Percentiles rank a stretch among this genome's conserved stretches.
Conservation (phyloP, 192 early-diverging fungal genomes). For the Rhizophlyctis rosea region DNA sequence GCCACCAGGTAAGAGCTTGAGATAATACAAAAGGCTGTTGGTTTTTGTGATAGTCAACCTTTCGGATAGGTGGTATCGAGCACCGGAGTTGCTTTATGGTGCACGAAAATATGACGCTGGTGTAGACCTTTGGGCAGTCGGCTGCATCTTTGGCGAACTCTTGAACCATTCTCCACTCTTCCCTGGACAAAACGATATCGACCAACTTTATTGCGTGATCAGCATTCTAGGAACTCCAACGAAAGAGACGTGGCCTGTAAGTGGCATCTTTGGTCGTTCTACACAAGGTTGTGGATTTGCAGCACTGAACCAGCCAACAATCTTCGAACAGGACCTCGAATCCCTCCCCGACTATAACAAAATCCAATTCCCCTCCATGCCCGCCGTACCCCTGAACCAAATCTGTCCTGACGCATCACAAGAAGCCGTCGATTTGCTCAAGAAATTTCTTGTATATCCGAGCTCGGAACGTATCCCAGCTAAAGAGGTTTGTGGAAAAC, state of each 20-base stretch:
- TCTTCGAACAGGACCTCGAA: constrained; percentile 40
- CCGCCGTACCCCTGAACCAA: constrained; percentile 26
- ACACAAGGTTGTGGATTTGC: too few relatives aligned
- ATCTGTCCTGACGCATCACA: constrained; percentile 50
- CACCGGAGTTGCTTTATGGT: constrained; percentile 61
- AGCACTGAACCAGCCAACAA: too few relatives aligned
- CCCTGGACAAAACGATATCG: constrained; percentile 61
- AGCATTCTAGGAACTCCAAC: constrained; percentile 49
- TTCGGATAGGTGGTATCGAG: constrained; percentile 55
- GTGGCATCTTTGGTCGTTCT: neutral
- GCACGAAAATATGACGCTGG: constrained; percentile 57
- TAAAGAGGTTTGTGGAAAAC: constrained; percentile 37
- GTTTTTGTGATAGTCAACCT: neutral
- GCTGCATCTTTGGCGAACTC: constrained; percentile 66
- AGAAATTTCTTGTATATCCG: constrained; percentile 51
- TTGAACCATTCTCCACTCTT: constrained; percentile 59
- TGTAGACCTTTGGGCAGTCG: constrained; percentile 63
- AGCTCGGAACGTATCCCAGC: constrained; percentile 44
- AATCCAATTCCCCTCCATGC: constrained; percentile 50
- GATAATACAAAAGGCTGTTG: neutral
- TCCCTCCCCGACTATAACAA: constrained; percentile 59
- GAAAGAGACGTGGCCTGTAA: constrained; percentile 48
- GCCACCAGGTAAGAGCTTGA: constrained; percentile 38
- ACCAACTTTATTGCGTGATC: constrained; percentile 55
- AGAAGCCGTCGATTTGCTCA: constrained; percentile 44